These are phyloP conservation scores for Macrotyloma uniflorum DNA, from an alignment of 306 rosid genomes.

Conservation along the genomic window DNA sequence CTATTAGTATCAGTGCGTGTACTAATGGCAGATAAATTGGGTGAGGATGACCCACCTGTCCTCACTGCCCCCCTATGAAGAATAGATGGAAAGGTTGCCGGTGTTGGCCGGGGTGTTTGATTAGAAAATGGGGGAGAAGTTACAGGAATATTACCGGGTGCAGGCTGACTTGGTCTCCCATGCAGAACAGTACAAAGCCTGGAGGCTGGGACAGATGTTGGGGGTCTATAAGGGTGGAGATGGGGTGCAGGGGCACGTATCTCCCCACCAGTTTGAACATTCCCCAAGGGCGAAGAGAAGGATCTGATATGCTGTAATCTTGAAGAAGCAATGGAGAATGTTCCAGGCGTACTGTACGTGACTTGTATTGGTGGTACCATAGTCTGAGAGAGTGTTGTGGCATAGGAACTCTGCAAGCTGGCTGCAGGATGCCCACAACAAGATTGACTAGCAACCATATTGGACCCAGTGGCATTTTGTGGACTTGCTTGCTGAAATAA, in stretches of 20 bases:
- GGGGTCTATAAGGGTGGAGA: conserved; percentile 62
- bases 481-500: conserved; percentile 43
- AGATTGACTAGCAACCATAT: conserved; percentile 38
- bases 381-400: conserved; percentile 36
- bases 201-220: conserved; percentile 42
- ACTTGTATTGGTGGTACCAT: conserved; percentile 42
- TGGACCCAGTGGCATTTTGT: conserved; percentile 49
- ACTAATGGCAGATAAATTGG: conserved; percentile 46
- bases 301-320: conserved; percentile 54
- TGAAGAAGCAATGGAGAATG: conserved; percentile 43
- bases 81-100: conserved; percentile 36
- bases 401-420: conserved; percentile 27
- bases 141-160: conserved; percentile 38
- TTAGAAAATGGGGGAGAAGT: conserved; percentile 33
- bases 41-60: conserved; percentile 29
- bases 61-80: conserved; percentile 38
- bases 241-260: conserved; percentile 84
- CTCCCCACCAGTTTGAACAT: conserved; percentile 50
- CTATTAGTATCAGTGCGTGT: conserved; percentile 32
- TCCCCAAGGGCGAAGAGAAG: conserved; percentile 47
- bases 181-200: conserved; percentile 33
- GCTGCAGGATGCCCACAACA: conserved; percentile 40
- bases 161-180: conserved; percentile 49
- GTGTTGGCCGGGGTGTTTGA: conserved; percentile 29
- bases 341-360: conserved; percentile 36